A percentile compares a stretch with the other conserved stretches of the same genome.
Evolutionary conservation across 140 eudicot species (phyloP).

Genomic region (Senecio squalidus): DNA sequence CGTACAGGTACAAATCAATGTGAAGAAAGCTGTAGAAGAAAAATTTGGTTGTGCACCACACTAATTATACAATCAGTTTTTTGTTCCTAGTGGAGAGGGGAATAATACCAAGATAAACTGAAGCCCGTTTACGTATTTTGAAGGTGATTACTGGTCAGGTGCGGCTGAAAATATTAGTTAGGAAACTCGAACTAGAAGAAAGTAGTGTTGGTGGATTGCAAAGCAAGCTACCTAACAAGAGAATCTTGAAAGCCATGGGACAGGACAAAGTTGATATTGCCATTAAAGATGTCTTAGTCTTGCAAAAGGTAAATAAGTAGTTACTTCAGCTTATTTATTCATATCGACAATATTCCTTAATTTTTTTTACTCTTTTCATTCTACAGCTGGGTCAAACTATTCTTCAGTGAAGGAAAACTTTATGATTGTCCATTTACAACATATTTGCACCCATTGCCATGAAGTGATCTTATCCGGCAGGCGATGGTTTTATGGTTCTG

Average conservation of each 20-base stretch:
- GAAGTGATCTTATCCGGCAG: no score
- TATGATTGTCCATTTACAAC: no score
- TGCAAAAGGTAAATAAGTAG: constrained; percentile 63
- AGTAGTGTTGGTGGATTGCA: no score
- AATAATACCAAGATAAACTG: constrained; percentile 56
- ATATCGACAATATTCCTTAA: no score
- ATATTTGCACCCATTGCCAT: no score
- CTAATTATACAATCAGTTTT: constrained; percentile 59
- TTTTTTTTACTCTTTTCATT: no score
- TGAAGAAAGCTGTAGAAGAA: constrained; percentile 51
- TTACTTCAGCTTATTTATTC: background rate
- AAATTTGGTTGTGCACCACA: constrained; percentile 50
- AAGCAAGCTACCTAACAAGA: no score
- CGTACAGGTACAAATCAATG: constrained; percentile 85
- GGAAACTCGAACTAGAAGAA: constrained; percentile 47
- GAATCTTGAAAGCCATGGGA: no score
- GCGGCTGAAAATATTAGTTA: constrained; percentile 53
- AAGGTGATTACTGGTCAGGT: constrained; percentile 77
- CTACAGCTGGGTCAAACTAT: no score
- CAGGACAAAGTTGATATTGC: no score
- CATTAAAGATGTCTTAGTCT: no score
- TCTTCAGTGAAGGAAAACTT: constrained; percentile 56
- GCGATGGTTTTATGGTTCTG: no score
- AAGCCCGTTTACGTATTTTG: constrained; percentile 81
- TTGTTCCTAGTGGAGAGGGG: constrained; percentile 40